Base-by-base conservation (phyloP, 2,329 filamentous ascomycete species). In the Trichoderma koningii region DNA sequence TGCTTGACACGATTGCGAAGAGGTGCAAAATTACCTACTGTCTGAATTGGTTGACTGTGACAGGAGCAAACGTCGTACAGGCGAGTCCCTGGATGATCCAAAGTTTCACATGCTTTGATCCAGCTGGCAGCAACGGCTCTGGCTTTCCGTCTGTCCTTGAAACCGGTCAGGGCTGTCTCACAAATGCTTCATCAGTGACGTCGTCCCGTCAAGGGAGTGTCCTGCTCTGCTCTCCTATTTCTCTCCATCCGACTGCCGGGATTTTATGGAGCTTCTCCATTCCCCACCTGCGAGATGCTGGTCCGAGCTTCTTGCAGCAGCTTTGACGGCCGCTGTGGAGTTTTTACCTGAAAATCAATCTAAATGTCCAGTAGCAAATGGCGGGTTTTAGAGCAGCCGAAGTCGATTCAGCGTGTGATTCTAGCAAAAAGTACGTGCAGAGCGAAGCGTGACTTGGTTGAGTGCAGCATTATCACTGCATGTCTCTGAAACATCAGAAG, bases 221-320 rank as follows among this genome's bases (percentile, higher is more conserved):
- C 19, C 30, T 23, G 34, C 57, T 14, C n/a, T 55, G 38, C 30
- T 42, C 26, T 51, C 38, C 42, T 44, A 55, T 55, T 19, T 42
- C n/a, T 48, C 61, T 42, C 42, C 34, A 50, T 42, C 61, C 61
- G 51, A 56, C 21, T 64, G 53, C 53, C 61, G 51, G 44, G 50
- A 9, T 23, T 30, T 56, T 62, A 60, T 53, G 45, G 45, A 48
- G 30, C 45, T 9, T 34, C 34, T 38, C 34, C 38, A 61, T 45
- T 51, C 52, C 52, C 55, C 52, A 44, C 55, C 63, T 52, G 48
- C 59, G 38, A 52, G 47, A 55, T 26, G 19, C 26, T 65, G 56
- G 64, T 7, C 64, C 64, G 51, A 61, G 64, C 64, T 65, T 21
- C 56, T 56, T 62, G 64, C 64, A 65, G 51, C 56, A 57, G 30